phyloP scores from a whole-genome alignment of 2,329 filamentous ascomycete species.

The Coniochaeta ligniaria region DNA sequence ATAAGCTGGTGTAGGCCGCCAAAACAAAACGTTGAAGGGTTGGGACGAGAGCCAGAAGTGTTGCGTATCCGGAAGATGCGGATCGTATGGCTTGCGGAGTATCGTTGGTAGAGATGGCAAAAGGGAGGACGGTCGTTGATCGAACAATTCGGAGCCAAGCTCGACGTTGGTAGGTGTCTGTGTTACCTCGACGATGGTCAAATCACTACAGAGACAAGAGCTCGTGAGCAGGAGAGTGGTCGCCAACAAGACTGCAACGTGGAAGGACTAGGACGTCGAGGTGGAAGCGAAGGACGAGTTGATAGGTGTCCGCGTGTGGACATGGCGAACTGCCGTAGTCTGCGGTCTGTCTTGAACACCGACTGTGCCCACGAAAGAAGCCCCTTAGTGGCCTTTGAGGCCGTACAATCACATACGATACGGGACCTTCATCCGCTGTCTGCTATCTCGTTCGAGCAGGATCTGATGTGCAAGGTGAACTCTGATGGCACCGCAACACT shows the following conservation, averaged over 20 bases:
- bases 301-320: background rate
- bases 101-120: background rate
- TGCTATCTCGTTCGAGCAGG: background rate
- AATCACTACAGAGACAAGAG: background rate
- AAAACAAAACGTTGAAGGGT: background rate
- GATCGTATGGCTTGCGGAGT: background rate
- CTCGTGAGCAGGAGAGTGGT: background rate
- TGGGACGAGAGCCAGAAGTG: background rate
- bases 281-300: background rate
- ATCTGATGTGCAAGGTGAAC: background rate
- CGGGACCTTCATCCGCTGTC: background rate
- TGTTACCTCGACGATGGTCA: background rate
- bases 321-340: background rate
- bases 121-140: background rate
- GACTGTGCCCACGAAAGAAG: background rate
- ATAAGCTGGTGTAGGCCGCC: background rate
- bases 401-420: background rate
- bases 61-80: background rate
- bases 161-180: background rate
- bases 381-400: background rate
- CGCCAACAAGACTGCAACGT: background rate
- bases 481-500: background rate
- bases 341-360: background rate
- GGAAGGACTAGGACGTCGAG: background rate
- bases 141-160: background rate